These are phyloP conservation scores for Lanmaoa rubissima DNA, from an alignment of 768 basidiomycete species.

Conservation along the genomic window DNA sequence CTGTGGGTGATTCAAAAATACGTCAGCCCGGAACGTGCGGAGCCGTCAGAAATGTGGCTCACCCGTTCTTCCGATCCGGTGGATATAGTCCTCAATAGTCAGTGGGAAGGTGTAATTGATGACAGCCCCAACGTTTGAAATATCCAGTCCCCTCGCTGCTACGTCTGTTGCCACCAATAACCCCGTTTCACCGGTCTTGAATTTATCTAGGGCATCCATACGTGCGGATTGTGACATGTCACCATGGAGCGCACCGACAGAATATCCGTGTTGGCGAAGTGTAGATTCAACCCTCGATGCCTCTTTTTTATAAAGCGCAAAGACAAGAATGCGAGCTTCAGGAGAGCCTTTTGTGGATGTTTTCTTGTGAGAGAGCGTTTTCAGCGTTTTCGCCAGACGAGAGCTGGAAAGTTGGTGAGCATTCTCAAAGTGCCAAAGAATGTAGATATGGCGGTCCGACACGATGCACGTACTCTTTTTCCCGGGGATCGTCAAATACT, in stretches of 20 bases:
- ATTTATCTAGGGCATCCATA: conserved; percentile 81
- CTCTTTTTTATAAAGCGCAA: conserved; percentile 97
- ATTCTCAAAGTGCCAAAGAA: not conserved
- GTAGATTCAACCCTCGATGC: conserved; percentile 85
- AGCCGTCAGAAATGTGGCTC: conserved; percentile 7
- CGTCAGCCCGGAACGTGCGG: not conserved
- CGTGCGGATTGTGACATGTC: conserved; percentile 86
- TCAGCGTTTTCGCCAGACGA: conserved; percentile 58
- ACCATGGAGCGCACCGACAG: conserved; percentile 83
- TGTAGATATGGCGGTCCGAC: not conserved
- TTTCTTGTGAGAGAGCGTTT: conserved; percentile 58
- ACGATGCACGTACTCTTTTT: conserved; percentile 71
- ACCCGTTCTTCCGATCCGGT: conserved; percentile 90
- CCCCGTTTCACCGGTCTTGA: conserved; percentile 77
- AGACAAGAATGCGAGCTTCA: conserved; percentile 80
- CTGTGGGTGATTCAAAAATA: conserved; percentile 34
- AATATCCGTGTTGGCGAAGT: conserved; percentile 70
- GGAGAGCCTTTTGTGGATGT: conserved; percentile 44
- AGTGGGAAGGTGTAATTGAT: conserved; percentile 98
- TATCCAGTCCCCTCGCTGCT: conserved; percentile 94
- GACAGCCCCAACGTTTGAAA: conserved; percentile 91
- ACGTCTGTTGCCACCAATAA: conserved; percentile 96
- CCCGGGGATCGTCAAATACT: conserved; percentile 80
- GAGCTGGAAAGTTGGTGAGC: conserved; percentile 38
- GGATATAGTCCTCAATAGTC: conserved; percentile 91